Conservation (phyloP, 164 flowering plant genomes). For the Stephania japonica region DNA sequence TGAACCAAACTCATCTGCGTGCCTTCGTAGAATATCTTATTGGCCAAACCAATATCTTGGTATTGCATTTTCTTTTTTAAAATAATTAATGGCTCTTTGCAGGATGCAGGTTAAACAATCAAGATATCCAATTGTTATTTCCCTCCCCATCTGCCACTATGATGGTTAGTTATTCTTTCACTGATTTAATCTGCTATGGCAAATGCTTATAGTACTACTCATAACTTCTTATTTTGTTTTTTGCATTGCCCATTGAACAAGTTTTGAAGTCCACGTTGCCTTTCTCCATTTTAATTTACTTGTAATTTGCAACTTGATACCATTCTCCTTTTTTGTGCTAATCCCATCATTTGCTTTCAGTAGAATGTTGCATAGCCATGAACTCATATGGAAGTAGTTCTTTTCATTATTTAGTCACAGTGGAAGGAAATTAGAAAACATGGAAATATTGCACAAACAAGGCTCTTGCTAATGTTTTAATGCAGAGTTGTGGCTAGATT, state of each 20-base stretch:
- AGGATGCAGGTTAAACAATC: constrained; percentile 94
- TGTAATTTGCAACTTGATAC: neutral
- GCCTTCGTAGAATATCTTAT: neutral
- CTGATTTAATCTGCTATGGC: too few species aligned
- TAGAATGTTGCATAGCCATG: neutral
- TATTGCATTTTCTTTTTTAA: neutral
- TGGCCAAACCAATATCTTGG: neutral
- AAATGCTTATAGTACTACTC: neutral
- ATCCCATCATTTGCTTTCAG: neutral
- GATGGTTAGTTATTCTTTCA: constrained; percentile 55
- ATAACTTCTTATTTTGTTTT: neutral
- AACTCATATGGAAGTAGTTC: neutral
- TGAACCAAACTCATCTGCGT: neutral
- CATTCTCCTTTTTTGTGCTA: neutral
- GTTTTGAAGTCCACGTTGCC: neutral
- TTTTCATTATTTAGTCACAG: neutral
- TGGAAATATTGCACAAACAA: neutral
- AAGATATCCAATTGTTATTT: constrained; percentile 63
- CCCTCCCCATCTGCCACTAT: constrained; percentile 72
- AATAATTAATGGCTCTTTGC: constrained; percentile 13
- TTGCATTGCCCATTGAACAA: neutral
- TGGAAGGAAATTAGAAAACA: neutral
- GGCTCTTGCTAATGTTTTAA: neutral
- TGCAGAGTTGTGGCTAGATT: neutral
- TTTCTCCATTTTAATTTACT: neutral